phyloP scores from a whole-genome alignment of 768 basidiomycete species.

The Mycena leptocephala region DNA sequence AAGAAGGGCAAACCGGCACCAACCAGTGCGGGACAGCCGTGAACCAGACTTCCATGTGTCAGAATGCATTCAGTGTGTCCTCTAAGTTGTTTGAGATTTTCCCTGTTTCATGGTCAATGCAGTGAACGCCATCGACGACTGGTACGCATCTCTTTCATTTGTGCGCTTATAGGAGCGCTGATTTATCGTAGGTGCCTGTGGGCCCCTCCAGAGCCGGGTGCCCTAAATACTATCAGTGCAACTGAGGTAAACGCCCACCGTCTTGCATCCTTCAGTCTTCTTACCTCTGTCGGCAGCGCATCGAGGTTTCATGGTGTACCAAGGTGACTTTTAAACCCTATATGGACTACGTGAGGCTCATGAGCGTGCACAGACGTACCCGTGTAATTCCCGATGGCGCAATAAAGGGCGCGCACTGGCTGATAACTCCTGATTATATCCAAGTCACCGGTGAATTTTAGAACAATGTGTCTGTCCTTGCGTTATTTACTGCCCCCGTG shows the following conservation, averaged over 20 bases:
- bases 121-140: constrained; percentile 35
- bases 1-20: constrained; percentile 63
- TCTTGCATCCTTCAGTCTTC: not conserved
- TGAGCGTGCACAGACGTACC: constrained; percentile 60
- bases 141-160: not conserved
- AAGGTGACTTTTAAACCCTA: constrained; percentile 44
- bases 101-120: not conserved
- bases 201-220: constrained; percentile 63
- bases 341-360: not conserved
- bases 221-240: constrained; percentile 70
- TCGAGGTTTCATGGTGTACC: constrained; percentile 62
- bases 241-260: constrained; percentile 63
- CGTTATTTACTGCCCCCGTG: constrained; percentile 40
- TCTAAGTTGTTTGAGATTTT: not conserved
- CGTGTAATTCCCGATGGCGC: constrained; percentile 82
- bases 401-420: constrained; percentile 77
- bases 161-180: too few species aligned
- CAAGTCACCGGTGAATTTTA: constrained; percentile 71
- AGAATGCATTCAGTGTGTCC: constrained; percentile 63
- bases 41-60: constrained; percentile 67
- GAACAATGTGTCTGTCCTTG: constrained; percentile 28
- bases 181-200: constrained; percentile 65
- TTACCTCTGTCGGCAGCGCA: constrained; percentile 46
- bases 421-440: constrained; percentile 81
- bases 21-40: constrained; percentile 66